Conservation (phyloP, 768 basidiomycete genomes). For the Tulasnella calospora region DNA sequence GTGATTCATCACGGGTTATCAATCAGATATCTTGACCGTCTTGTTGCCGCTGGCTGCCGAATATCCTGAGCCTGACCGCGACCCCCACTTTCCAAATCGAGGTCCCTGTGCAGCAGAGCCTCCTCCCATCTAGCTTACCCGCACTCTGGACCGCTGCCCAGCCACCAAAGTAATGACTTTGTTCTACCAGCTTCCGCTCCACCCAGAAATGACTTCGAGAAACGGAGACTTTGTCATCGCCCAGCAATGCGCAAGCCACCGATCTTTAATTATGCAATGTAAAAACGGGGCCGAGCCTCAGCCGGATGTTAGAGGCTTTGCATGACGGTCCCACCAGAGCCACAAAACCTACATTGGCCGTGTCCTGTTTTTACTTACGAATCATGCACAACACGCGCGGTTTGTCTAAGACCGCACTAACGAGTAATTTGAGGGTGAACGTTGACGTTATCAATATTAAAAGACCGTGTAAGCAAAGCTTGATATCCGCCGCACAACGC, state of each 20-base stretch:
- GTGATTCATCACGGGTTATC: not conserved
- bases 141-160: not conserved
- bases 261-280: not conserved
- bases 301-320: constrained; percentile 1
- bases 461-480: not conserved
- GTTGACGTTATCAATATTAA: not conserved
- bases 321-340: not conserved
- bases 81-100: not conserved
- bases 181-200: not conserved
- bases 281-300: not conserved
- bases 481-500: not conserved
- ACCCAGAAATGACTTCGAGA: not conserved
- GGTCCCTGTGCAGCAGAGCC: not conserved
- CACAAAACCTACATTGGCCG: not conserved
- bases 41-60: not conserved
- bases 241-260: not conserved
- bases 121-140: not conserved
- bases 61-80: not conserved
- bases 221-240: not conserved
- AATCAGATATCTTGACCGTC: constrained; percentile 1
- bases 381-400: not conserved
- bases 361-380: not conserved
- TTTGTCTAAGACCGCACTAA: not conserved
- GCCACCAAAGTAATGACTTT: not conserved
- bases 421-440: not conserved